Conservation (phyloP, 495 filamentous ascomycete genomes). For the Aspergillus coremiiformis region DNA sequence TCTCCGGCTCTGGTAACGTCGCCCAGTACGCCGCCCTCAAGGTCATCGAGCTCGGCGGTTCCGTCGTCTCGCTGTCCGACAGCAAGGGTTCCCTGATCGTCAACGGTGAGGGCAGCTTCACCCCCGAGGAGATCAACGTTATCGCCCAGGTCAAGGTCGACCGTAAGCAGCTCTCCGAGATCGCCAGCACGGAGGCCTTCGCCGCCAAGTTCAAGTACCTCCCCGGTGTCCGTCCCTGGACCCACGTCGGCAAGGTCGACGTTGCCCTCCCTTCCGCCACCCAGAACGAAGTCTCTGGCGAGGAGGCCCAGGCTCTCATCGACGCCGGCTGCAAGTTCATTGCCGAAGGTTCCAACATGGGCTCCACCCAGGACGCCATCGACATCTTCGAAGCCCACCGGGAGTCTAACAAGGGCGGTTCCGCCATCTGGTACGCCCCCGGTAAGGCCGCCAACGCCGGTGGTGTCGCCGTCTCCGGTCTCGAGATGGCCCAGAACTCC, state of each 20-base stretch:
- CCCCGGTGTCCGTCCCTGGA: constrained; percentile 83
- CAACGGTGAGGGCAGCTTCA: constrained; percentile 57
- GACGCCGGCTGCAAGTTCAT: constrained; percentile 73
- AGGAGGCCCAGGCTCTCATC: constrained; percentile 80
- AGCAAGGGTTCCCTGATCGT: constrained; percentile 77
- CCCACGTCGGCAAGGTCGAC: constrained; percentile 79
- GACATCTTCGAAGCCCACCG: constrained; percentile 83
- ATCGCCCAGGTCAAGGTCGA: constrained; percentile 83
- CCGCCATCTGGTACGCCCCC: constrained; percentile 90
- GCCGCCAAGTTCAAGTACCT: constrained; percentile 78
- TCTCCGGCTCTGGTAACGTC: constrained; percentile 97
- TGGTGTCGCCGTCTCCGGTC: constrained; percentile 93
- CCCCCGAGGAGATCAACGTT: constrained; percentile 62
- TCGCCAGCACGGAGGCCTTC: constrained; percentile 44
- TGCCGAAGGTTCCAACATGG: constrained; percentile 98
- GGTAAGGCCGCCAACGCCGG: constrained; percentile 93
- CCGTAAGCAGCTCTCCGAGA: constrained; percentile 68
- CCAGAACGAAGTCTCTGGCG: constrained; percentile 90
- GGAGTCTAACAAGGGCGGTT: constrained; percentile 54
- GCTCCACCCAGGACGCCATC: constrained; percentile 93
- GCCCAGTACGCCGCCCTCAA: constrained; percentile 98
- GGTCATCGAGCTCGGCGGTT: constrained; percentile 90
- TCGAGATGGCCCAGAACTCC: constrained; percentile 99
- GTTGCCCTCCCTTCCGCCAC: constrained; percentile 89
- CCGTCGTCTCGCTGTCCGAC: constrained; percentile 90